Conservation (phyloP, 2,329 filamentous ascomycete species). For the Talaromyces albobiverticillius region DNA sequence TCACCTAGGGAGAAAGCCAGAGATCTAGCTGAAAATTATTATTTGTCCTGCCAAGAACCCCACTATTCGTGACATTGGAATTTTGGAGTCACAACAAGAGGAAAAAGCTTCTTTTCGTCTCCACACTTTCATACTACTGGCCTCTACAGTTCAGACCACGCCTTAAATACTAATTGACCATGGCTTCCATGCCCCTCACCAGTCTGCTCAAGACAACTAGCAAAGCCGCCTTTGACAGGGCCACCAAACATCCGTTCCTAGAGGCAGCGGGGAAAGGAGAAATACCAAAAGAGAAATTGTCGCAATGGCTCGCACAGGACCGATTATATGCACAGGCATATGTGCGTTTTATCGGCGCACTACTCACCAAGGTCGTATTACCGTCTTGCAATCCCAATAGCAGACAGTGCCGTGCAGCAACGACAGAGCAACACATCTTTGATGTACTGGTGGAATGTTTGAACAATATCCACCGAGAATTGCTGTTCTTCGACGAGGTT, state of each 20-base stretch:
- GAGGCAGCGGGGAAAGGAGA: conserved; percentile 62
- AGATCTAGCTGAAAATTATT: no score
- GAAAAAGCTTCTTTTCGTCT: no score
- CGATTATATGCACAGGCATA: conserved; percentile 69
- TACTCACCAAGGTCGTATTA: conserved; percentile 61
- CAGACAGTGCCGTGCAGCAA: conserved; percentile 24
- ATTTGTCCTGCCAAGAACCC: no score
- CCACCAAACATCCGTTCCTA: conserved; percentile 67
- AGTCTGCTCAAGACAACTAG: conserved; percentile 54
- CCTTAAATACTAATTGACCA: no score
- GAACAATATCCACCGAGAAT: conserved; percentile 64
- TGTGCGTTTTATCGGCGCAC: conserved; percentile 63
- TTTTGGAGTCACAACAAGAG: background rate
- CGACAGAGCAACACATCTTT: conserved; percentile 55
- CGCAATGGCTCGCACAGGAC: conserved; percentile 70
- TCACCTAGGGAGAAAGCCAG: no score
- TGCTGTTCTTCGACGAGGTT: conserved; percentile 65
- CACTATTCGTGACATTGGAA: no score
- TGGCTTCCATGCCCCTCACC: conserved; percentile 48
- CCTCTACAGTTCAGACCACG: no score
- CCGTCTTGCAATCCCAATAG: conserved; percentile 33
- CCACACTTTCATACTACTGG: no score
- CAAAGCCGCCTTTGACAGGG: conserved; percentile 47
- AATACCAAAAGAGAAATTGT: conserved; percentile 54
- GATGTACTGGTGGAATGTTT: conserved; percentile 63